Percentiles rank a stretch among this genome's conserved stretches.
Evolutionary conservation across 257 asterid species (phyloP).

Genomic region (Fraxinus quadrangulata): DNA sequence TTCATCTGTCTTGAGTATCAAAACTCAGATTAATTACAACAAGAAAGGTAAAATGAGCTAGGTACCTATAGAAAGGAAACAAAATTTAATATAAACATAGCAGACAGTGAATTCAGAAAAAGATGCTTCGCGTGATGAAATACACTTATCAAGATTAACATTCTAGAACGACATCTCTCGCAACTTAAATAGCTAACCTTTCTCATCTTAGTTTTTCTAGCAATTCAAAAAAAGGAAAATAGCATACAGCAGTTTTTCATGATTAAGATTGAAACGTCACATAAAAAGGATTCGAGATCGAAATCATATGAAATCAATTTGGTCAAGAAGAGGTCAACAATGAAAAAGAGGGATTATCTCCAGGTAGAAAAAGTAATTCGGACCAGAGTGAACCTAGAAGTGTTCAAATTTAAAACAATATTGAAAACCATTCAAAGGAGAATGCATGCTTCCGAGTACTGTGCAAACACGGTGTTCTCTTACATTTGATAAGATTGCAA

Average conservation of each 20-base stretch:
- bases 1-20: slow-evolving; percentile 14
- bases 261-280: slow-evolving; percentile 5
- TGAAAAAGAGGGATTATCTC: background rate
- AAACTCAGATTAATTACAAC: slow-evolving; percentile 3
- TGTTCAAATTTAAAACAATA: slow-evolving; percentile 1
- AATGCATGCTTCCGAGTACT: background rate
- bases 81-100: slow-evolving; percentile 5
- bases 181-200: background rate
- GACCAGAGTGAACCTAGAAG: background rate
- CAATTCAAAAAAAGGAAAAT: background rate
- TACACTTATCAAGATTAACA: too few relatives aligned
- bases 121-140: too few relatives aligned
- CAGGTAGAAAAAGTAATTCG: background rate
- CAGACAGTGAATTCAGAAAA: slow-evolving; percentile 3
- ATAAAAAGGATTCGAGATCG: background rate
- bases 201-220: background rate
- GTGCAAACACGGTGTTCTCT: slow-evolving; percentile 8
- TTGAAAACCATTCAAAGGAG: background rate
- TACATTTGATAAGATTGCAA: slow-evolving; percentile 18
- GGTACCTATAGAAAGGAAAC: background rate
- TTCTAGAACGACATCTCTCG: too few relatives aligned
- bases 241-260: background rate
- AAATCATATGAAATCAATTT: slow-evolving; percentile 1
- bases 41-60: background rate
- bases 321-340: background rate